Conservation (phyloP, 2,329 filamentous ascomycete genomes). For the Dactylonectria estremocensis region DNA sequence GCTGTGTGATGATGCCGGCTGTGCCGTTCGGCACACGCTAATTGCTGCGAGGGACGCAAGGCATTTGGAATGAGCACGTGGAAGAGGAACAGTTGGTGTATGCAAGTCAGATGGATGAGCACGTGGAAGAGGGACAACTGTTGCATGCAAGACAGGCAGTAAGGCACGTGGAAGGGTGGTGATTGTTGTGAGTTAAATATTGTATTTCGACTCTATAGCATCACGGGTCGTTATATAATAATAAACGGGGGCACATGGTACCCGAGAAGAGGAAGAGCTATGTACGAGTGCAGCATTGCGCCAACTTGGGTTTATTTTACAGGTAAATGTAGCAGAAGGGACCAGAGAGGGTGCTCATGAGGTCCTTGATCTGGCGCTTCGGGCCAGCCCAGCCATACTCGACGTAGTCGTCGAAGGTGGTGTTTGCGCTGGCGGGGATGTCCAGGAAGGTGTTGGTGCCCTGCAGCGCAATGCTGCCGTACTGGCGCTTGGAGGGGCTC, state of each 20-base stretch:
- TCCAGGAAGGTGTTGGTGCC: conserved; percentile 48
- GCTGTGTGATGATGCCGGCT: background rate
- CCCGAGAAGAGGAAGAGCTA: conserved; percentile 2
- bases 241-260: conserved; percentile 8
- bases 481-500: conserved; percentile 43
- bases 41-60: too few relatives aligned
- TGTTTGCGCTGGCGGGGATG: conserved; percentile 40
- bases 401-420: conserved; percentile 48
- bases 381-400: conserved; percentile 46
- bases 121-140: too few relatives aligned
- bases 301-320: conserved; percentile 35
- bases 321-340: conserved; percentile 55
- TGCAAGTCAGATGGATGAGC: too few relatives aligned
- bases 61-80: too few relatives aligned
- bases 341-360: conserved; percentile 52
- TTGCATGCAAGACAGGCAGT: background rate
- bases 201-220: conserved; percentile 22
- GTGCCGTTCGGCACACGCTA: background rate
- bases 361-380: conserved; percentile 49
- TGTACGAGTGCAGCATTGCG: background rate
- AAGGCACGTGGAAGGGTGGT: background rate
- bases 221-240: conserved; percentile 16
- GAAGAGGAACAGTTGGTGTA: too few relatives aligned
- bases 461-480: conserved; percentile 38
- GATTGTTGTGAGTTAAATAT: conserved; percentile 13